Evolutionary conservation across 1,284 basidiomycete genomes (phyloP).

Genomic region (Melampsora abietis-canadensis): DNA sequence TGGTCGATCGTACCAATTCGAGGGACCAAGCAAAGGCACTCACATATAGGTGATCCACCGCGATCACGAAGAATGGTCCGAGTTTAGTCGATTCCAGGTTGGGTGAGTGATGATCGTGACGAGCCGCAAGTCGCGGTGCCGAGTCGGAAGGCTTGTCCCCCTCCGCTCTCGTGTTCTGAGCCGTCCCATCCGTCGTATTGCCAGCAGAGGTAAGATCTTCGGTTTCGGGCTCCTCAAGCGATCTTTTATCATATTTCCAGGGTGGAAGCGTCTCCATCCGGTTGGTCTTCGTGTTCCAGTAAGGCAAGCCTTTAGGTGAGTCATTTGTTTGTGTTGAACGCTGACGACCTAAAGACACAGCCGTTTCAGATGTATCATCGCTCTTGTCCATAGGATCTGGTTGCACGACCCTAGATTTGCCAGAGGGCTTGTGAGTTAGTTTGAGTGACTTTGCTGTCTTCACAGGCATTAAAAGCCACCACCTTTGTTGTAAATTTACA

Average conservation of each 20-base stretch:
- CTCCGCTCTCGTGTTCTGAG: background rate
- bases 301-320: slow-evolving; percentile 10
- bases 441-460: slow-evolving; percentile 22
- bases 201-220: background rate
- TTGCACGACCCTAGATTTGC: slow-evolving; percentile 13
- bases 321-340: background rate
- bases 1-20: background rate
- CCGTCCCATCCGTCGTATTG: background rate
- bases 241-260: slow-evolving; percentile 5
- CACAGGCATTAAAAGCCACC: slow-evolving; percentile 40
- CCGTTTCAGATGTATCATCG: background rate
- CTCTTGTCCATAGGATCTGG: slow-evolving; percentile 2
- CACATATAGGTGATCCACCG: slow-evolving; percentile 39
- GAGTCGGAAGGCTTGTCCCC: background rate
- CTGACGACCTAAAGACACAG: background rate
- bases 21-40: background rate
- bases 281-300: slow-evolving; percentile 38
- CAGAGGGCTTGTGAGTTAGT: background rate
- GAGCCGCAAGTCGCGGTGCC: background rate
- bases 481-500: background rate
- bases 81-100: background rate
- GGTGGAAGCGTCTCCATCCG: slow-evolving; percentile 17
- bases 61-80: slow-evolving; percentile 33
- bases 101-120: slow-evolving; percentile 1
- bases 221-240: background rate